These are phyloP conservation scores for Zizania latifolia DNA, from an alignment of 176 grass and related monocot species.

Conservation along the genomic window DNA sequence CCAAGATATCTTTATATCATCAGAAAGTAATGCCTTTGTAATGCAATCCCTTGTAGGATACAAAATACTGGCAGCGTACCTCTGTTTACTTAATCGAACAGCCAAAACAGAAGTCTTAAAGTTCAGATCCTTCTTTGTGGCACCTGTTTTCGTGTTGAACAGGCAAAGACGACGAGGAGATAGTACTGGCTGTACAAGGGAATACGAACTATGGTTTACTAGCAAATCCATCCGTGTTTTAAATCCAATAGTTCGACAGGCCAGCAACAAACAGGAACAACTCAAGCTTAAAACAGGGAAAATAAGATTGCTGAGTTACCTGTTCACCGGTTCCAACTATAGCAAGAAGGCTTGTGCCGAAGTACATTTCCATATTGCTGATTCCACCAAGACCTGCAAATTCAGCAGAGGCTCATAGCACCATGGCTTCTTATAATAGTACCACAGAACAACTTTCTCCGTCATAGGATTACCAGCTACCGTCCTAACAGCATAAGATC, in stretches of 20 bases:
- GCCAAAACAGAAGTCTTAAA: conserved; percentile 84
- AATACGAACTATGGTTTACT: conserved; percentile 7
- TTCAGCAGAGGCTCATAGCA: not conserved
- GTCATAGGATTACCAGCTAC: not conserved
- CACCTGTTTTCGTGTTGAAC: conserved; percentile 54
- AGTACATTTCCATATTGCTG: conserved; percentile 82
- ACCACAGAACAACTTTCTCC: not conserved
- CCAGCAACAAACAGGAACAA: not conserved
- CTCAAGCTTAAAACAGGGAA: not conserved
- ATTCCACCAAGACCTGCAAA: conserved; percentile 69
- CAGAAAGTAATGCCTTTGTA: not conserved
- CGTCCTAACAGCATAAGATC: not conserved
- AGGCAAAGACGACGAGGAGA: conserved; percentile 82
- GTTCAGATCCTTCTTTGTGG: conserved; percentile 57
- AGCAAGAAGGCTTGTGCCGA: conserved; percentile 69
- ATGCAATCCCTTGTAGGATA: not conserved
- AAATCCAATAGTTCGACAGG: not conserved
- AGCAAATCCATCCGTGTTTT: not conserved
- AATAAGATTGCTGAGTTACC: conserved; percentile 29
- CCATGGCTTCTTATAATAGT: not conserved
- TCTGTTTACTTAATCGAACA: conserved; percentile 72
- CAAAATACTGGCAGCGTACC: conserved; percentile 29
- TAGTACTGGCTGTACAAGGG: conserved; percentile 47
- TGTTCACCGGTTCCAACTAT: conserved; percentile 84
- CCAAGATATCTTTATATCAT: not conserved